Base-by-base conservation (phyloP, 768 basidiomycete species). In the Leccinum subgranulosum region DNA sequence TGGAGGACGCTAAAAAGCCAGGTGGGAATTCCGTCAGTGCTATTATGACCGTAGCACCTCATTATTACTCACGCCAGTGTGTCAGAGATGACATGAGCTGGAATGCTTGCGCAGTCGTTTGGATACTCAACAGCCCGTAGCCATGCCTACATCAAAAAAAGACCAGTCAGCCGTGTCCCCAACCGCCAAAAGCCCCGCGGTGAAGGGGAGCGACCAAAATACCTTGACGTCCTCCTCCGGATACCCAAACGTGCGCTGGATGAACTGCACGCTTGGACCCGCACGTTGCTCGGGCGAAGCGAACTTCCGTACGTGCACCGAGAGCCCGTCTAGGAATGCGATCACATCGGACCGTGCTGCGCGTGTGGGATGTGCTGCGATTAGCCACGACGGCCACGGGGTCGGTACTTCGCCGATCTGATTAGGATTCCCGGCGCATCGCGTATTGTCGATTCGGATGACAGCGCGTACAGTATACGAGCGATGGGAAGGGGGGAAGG, bases 351-450 rank as follows among this genome's bases (percentile, higher is more conserved):
- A 64, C 0, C 80, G 58, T 4, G 82, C 71, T 28, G 87, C 84
- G 15, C 88, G 81, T 12, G 78, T 77, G 0, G 88, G 87, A 61
- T 92, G 88, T 8, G 92, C 92, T 25, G 92, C 95, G 66, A 98
- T 91, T 57, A 92, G 75, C 96, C 96, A 99, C 0, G 93, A 95
- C 14, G 94, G 92, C 96, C 96, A 99, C 0, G 96, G 96, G 0
- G 95, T 98, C 36, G 87, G 86, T 6, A 92, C 86, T 9, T 88
- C 85, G 14, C 90, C 88, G 60, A 93, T 92, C 90, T 92, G 45
- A 4, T 10, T 31, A n/a, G 46, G 15, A 23, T 23, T 23, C 3
- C 6, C 23, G 46, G 12, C 25, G 19, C 46, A 47, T n/a, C 41
- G 19, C 41, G 41, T 43, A 43, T 19, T 19, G 19, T 9, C 19